A percentile compares a stretch with the other conserved stretches of the same genome.
Evolutionary conservation across 2,329 filamentous ascomycete species (phyloP).

Genomic region (Pseudocercospora eumusae): DNA sequence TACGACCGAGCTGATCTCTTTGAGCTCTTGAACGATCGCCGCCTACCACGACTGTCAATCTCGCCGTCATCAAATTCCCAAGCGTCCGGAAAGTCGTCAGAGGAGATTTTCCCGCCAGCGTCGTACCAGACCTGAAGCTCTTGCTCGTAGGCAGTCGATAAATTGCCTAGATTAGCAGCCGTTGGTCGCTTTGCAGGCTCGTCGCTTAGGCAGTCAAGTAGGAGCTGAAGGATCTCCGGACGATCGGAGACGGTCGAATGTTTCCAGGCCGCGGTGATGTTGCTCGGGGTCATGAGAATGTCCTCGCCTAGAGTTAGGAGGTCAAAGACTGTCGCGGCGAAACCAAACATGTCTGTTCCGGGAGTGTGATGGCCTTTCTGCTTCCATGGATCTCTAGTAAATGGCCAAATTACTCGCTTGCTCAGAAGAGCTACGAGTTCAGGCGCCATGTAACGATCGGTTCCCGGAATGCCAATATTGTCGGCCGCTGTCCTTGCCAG

Average conservation of each 20-base stretch:
- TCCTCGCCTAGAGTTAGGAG: slow-evolving; percentile 11
- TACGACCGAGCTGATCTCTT: too few species aligned
- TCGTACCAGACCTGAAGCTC: slow-evolving; percentile 8
- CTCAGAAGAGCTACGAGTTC: slow-evolving; percentile 3
- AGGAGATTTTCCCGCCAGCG: not conserved
- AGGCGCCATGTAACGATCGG: slow-evolving; percentile 14
- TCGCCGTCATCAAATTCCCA: slow-evolving; percentile 1
- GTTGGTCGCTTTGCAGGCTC: not conserved
- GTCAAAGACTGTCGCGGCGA: slow-evolving; percentile 24
- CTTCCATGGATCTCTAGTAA: not conserved
- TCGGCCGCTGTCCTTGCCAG: slow-evolving; percentile 10
- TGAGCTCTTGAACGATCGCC: too few species aligned
- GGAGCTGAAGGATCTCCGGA: slow-evolving; percentile 6
- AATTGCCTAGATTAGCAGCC: not conserved
- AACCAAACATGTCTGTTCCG: slow-evolving; percentile 24
- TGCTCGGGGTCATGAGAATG: not conserved
- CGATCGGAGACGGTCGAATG: slow-evolving; percentile 1
- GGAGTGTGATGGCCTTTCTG: slow-evolving; percentile 12
- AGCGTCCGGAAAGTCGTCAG: slow-evolving; percentile 5
- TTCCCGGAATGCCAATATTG: slow-evolving; percentile 16
- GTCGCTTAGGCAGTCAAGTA: not conserved
- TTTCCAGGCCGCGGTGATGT: not conserved
- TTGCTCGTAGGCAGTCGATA: too few species aligned
- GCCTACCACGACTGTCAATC: too few species aligned
- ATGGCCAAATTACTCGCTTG: too few species aligned